Conservation (phyloP, 2,329 filamentous ascomycete genomes). For the Diplocarpon mali region DNA sequence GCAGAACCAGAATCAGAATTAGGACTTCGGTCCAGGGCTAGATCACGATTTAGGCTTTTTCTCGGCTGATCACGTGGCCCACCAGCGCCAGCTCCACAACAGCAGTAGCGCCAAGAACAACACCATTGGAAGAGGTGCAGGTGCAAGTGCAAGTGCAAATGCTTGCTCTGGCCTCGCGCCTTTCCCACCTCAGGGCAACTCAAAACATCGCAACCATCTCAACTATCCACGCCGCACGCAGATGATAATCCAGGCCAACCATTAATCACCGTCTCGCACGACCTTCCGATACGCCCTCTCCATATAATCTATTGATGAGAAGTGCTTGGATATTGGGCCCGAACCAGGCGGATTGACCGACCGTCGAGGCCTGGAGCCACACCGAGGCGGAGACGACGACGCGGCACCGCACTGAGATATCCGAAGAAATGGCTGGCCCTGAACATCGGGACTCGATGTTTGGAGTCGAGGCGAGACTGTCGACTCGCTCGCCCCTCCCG, state of each 20-base stretch:
- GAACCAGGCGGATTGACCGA: conserved; percentile 10
- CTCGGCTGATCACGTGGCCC: not conserved
- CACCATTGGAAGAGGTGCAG: too few relatives aligned
- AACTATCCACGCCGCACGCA: conserved; percentile 3
- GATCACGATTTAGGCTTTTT: not conserved
- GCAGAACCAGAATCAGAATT: too few relatives aligned
- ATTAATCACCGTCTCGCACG: not conserved
- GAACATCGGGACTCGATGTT: conserved; percentile 17
- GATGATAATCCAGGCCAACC: not conserved
- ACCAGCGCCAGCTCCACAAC: not conserved
- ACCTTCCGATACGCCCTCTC: not conserved
- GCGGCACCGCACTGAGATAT: conserved; percentile 9
- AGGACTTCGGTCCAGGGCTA: too few relatives aligned
- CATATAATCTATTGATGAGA: conserved; percentile 11
- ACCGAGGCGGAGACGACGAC: conserved; percentile 4
- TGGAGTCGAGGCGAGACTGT: conserved; percentile 33
- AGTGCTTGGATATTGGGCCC: conserved; percentile 6
- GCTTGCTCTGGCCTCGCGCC: too few relatives aligned
- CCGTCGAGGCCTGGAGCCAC: not conserved
- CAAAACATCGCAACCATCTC: not conserved
- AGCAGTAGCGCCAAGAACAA: too few relatives aligned
- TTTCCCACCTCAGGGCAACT: not conserved
- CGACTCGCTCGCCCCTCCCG: conserved; percentile 30
- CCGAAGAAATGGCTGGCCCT: conserved; percentile 10
- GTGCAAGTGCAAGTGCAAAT: too few relatives aligned